Percentiles rank a stretch among this genome's conserved stretches.
Conservation (phyloP, 768 basidiomycete genomes). For the Kwoniella shandongensis region DNA sequence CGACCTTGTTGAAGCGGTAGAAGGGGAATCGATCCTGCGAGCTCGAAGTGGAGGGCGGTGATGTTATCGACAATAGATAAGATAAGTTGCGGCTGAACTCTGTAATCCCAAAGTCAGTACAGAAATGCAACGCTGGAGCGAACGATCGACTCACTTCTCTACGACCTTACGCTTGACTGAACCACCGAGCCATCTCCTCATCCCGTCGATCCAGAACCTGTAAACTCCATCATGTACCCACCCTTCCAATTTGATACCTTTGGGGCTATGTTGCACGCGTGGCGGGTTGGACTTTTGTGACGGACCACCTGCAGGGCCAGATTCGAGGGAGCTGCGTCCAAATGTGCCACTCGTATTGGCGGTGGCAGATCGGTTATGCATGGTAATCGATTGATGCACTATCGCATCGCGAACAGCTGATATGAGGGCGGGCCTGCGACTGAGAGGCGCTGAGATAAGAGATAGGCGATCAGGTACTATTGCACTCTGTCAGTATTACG, state of each 20-base stretch:
- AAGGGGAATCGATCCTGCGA: constrained; percentile 38
- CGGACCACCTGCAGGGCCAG: background rate
- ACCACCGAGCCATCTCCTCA: constrained; percentile 38
- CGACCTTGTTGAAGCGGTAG: constrained; percentile 32
- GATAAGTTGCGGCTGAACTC: constrained; percentile 35
- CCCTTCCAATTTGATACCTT: constrained; percentile 41
- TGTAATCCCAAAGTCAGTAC: constrained; percentile 1
- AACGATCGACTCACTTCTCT: constrained; percentile 17
- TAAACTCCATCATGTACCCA: constrained; percentile 47
- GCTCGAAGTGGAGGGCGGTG: constrained; percentile 30
- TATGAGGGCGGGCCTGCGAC: constrained; percentile 39
- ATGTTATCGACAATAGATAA: constrained; percentile 31
- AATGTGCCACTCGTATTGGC: constrained; percentile 5
- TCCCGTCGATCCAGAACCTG: constrained; percentile 42
- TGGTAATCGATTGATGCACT: constrained; percentile 6
- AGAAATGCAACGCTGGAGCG: background rate
- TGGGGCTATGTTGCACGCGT: constrained; percentile 21
- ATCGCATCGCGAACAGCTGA: constrained; percentile 40
- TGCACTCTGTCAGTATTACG: constrained; percentile 11
- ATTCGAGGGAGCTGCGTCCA: background rate
- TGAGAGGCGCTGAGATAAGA: constrained; percentile 42
- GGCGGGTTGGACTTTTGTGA: background rate
- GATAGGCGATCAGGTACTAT: constrained; percentile 46
- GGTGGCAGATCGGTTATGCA: constrained; percentile 8
- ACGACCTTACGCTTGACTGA: constrained; percentile 26